These are phyloP conservation scores for Rosa hybrid DNA, from an alignment of 331 rosid genomes.

Conservation along the genomic window DNA sequence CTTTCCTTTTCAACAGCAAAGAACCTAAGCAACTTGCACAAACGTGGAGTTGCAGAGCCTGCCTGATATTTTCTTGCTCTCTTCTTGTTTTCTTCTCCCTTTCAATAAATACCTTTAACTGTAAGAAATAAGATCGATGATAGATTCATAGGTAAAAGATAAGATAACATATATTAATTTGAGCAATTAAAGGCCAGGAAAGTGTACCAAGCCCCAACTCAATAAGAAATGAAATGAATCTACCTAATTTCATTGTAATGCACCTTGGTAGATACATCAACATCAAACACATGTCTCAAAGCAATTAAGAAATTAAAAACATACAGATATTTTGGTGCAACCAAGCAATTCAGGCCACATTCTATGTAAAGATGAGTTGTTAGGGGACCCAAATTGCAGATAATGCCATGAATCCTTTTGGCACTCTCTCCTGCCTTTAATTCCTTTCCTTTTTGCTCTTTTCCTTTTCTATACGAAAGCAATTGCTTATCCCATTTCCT, in stretches of 20 bases:
- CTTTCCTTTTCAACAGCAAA: conserved; percentile 29
- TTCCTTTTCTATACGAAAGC: conserved; percentile 42
- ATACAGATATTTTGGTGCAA: conserved; percentile 52
- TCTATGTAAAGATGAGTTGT: conserved; percentile 44
- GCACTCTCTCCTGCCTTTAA: conserved; percentile 45
- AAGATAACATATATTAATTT: neutral
- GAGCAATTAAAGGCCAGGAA: neutral
- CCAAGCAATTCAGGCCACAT: conserved; percentile 56
- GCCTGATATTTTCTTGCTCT: conserved; percentile 1
- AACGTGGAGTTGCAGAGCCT: conserved; percentile 2
- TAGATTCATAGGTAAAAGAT: neutral
- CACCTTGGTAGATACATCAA: conserved; percentile 17
- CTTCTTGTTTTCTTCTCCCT: conserved; percentile 17
- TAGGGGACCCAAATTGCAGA: conserved; percentile 47
- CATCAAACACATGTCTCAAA: conserved; percentile 22
- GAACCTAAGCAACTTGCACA: conserved; percentile 33
- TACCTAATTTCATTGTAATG: conserved; percentile 4
- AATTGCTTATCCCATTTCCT: conserved; percentile 41
- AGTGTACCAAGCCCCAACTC: neutral
- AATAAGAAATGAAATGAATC: neutral
- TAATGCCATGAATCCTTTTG: conserved; percentile 42
- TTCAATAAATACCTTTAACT: neutral
- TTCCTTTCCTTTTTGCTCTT: conserved; percentile 37
- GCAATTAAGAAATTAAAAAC: conserved; percentile 24
- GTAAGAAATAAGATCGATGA: neutral